Conservation (phyloP, 306 rosid species). For the Vicia sativa region DNA sequence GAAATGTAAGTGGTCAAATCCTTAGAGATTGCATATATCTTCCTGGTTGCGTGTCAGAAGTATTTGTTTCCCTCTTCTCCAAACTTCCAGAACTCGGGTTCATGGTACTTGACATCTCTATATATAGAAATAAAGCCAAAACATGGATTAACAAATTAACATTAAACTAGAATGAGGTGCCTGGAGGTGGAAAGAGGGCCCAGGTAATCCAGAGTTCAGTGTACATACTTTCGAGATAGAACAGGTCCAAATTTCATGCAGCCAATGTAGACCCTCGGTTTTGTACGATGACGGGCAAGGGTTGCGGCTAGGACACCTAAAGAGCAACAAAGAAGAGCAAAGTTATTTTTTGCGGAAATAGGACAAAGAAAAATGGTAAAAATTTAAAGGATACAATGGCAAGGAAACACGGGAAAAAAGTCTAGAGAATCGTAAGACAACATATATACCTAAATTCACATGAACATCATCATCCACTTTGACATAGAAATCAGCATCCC, state of each 20-base stretch:
- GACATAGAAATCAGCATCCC: too few relatives aligned
- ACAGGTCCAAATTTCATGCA: slow-evolving; percentile 99
- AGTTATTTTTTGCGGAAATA: slow-evolving; percentile 10
- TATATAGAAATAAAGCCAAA: slow-evolving; percentile 23
- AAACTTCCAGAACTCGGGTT: slow-evolving; percentile 98
- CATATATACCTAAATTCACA: slow-evolving; percentile 83
- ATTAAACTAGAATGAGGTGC: background rate
- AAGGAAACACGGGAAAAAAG: slow-evolving; percentile 21
- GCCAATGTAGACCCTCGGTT: slow-evolving; percentile 94
- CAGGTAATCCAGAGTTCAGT: background rate
- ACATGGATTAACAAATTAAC: slow-evolving; percentile 4
- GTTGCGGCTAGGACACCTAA: slow-evolving; percentile 88
- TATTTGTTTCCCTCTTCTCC: slow-evolving; percentile 98
- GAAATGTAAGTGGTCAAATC: too few relatives aligned
- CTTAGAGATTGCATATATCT: too few relatives aligned
- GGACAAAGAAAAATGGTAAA: slow-evolving; percentile 18
- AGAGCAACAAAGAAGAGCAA: slow-evolving; percentile 26
- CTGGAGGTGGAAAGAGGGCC: slow-evolving; percentile 2
- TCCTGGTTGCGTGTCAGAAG: too few relatives aligned
- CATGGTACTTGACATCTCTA: slow-evolving; percentile 92
- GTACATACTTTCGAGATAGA: slow-evolving; percentile 71
- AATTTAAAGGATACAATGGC: slow-evolving; percentile 7
- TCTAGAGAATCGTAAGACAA: slow-evolving; percentile 17
- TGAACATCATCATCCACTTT: too few relatives aligned
- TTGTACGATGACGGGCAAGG: slow-evolving; percentile 81